These are phyloP conservation scores for Fagus sylvatica DNA, from an alignment of 306 rosid species.

Conservation along the genomic window DNA sequence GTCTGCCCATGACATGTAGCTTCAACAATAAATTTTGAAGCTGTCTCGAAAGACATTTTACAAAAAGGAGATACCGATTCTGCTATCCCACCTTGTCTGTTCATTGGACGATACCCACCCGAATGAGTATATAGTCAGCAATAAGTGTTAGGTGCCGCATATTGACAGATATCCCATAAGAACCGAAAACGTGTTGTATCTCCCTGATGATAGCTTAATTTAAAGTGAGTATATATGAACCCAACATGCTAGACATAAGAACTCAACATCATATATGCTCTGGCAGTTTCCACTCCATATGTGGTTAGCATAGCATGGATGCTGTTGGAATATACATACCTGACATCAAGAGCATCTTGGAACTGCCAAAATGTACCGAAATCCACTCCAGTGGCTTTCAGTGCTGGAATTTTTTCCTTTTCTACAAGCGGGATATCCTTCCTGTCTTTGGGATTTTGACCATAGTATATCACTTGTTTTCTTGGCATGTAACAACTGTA, in stretches of 20 bases:
- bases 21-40: conserved; percentile 77
- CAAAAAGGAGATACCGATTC: conserved; percentile 74
- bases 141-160: conserved; percentile 80
- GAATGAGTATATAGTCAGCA: conserved; percentile 77
- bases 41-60: conserved; percentile 84
- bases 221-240: too few relatives aligned
- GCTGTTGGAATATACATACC: conserved; percentile 72
- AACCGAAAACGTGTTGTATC: conserved; percentile 71
- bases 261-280: too few relatives aligned
- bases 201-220: conserved; percentile 86
- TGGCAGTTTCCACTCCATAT: conserved; percentile 89
- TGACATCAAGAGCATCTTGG: conserved; percentile 63
- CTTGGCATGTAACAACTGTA: conserved; percentile 66
- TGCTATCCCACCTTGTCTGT: conserved; percentile 57
- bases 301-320: conserved; percentile 65
- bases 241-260: too few relatives aligned
- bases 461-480: conserved; percentile 75
- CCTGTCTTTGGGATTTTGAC: conserved; percentile 45
- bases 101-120: conserved; percentile 79
- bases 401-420: conserved; percentile 65
- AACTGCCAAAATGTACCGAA: conserved; percentile 68
- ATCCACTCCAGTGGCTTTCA: conserved; percentile 79
- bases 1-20: conserved; percentile 73
- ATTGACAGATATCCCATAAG: conserved; percentile 79
- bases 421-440: conserved; percentile 48